phyloP scores from a whole-genome alignment of 1,284 basidiomycete species.

The Volvariella surrecta region DNA sequence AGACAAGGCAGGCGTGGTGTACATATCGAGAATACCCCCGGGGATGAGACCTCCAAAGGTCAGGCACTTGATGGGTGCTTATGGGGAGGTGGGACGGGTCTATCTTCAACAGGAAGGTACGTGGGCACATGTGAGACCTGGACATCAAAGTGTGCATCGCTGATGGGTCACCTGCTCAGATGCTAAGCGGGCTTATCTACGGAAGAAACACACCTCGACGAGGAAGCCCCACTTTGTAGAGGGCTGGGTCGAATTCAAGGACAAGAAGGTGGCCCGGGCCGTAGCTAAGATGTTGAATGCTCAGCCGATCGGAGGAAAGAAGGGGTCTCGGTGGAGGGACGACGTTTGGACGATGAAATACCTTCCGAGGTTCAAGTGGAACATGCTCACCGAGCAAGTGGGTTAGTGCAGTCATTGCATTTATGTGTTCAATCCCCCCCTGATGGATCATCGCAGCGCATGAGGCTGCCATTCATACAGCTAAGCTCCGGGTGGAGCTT shows the following conservation, averaged over 20 bases:
- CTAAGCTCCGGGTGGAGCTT: constrained; percentile 85
- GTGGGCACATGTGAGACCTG: constrained; percentile 14
- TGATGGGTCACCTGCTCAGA: too few relatives aligned
- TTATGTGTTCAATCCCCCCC: background rate
- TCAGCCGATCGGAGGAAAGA: constrained; percentile 91
- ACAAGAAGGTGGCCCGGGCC: constrained; percentile 86
- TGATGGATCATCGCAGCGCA: constrained; percentile 52
- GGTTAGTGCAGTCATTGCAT: constrained; percentile 57
- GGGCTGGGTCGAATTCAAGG: constrained; percentile 97
- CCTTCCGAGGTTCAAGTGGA: constrained; percentile 96
- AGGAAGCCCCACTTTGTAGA: constrained; percentile 87
- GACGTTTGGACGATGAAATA: constrained; percentile 99
- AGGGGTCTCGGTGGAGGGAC: constrained; percentile 86
- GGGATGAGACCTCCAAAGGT: constrained; percentile 98
- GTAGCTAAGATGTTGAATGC: constrained; percentile 96
- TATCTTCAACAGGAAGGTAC: constrained; percentile 82
- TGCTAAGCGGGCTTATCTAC: constrained; percentile 68
- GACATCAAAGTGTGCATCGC: too few relatives aligned
- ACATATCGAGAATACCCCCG: constrained; percentile 94
- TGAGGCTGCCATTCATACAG: constrained; percentile 84
- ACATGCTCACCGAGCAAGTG: constrained; percentile 97
- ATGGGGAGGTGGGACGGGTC: constrained; percentile 81
- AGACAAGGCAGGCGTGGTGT: constrained; percentile 77
- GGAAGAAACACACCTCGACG: constrained; percentile 71
- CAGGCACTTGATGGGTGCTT: constrained; percentile 81